Evolutionary conservation across 2,329 filamentous ascomycete genomes (phyloP).

Genomic region (Ascochyta pisi): DNA sequence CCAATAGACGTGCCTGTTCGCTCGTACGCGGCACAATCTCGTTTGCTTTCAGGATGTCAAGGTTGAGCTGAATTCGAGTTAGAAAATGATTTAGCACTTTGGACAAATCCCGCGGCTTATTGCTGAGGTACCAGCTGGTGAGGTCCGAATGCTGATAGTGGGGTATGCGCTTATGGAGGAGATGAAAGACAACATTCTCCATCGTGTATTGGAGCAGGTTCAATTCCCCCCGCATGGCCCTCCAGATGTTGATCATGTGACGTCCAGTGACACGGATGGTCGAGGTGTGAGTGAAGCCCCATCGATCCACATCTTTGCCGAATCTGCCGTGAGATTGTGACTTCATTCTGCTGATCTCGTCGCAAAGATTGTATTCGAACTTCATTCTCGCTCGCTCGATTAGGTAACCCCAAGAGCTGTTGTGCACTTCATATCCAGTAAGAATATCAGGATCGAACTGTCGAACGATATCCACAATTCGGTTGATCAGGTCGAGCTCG

Average conservation of each 20-base stretch:
- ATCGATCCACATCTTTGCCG: constrained; percentile 84
- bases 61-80: constrained; percentile 76
- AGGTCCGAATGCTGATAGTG: constrained; percentile 83
- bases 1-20: constrained; percentile 90
- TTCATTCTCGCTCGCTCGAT: constrained; percentile 86
- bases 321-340: constrained; percentile 81
- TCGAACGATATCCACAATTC: constrained; percentile 87
- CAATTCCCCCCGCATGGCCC: constrained; percentile 91
- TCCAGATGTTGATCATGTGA: constrained; percentile 97
- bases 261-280: constrained; percentile 91
- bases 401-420: constrained; percentile 92
- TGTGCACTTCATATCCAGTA: constrained; percentile 93
- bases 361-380: constrained; percentile 89
- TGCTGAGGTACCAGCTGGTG: constrained; percentile 80
- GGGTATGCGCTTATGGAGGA: constrained; percentile 85
- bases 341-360: constrained; percentile 90
- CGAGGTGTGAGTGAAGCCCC: constrained; percentile 94
- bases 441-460: constrained; percentile 87
- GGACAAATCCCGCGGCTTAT: constrained; percentile 70
- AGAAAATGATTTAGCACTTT: constrained; percentile 82
- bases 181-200: constrained; percentile 93
- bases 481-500: constrained; percentile 83
- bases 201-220: constrained; percentile 93
- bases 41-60: constrained; percentile 91
- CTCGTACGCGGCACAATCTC: constrained; percentile 88